A percentile compares a stretch with the other conserved stretches of the same genome.
These are phyloP conservation scores for Arbutus unedo DNA, from an alignment of 148 eudicot species.

Conservation along the genomic window DNA sequence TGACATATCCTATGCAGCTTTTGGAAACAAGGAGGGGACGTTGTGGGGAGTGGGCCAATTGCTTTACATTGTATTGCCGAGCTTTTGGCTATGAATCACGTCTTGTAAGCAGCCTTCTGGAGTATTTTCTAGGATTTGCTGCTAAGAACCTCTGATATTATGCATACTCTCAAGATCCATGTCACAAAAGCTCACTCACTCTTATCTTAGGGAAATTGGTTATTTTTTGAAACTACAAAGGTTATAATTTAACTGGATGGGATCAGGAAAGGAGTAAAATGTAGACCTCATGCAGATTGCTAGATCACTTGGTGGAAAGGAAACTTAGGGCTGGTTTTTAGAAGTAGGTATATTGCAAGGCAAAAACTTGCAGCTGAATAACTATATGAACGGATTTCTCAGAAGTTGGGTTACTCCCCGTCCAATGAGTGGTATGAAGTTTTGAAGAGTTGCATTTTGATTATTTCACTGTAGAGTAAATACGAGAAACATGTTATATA, in stretches of 20 bases:
- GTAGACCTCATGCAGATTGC: not conserved
- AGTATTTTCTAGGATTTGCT: not conserved
- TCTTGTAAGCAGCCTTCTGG: slow-evolving; percentile 53
- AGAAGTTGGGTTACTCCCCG: not conserved
- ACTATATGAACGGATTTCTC: not conserved
- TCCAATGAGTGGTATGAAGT: not conserved
- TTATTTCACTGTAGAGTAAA: not conserved
- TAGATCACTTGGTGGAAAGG: not conserved
- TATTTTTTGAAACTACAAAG: not conserved
- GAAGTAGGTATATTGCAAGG: not conserved
- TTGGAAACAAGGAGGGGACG: slow-evolving; percentile 95
- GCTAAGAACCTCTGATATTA: not conserved
- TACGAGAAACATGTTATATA: not conserved
- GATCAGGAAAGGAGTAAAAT: not conserved
- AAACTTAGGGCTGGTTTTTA: not conserved
- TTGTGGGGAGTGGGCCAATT: slow-evolving; percentile 99
- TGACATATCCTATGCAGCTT: slow-evolving; percentile 53
- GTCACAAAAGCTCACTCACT: not conserved
- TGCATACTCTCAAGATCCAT: not conserved
- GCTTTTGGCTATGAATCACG: slow-evolving; percentile 92
- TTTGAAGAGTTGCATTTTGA: not conserved
- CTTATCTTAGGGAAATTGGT: slow-evolving; percentile 2
- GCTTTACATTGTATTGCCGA: slow-evolving; percentile 93
- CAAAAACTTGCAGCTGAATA: not conserved
- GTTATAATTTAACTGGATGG: not conserved